Evolutionary conservation across 257 asterid species (phyloP).

Genomic region (Rehmannia glutinosa): DNA sequence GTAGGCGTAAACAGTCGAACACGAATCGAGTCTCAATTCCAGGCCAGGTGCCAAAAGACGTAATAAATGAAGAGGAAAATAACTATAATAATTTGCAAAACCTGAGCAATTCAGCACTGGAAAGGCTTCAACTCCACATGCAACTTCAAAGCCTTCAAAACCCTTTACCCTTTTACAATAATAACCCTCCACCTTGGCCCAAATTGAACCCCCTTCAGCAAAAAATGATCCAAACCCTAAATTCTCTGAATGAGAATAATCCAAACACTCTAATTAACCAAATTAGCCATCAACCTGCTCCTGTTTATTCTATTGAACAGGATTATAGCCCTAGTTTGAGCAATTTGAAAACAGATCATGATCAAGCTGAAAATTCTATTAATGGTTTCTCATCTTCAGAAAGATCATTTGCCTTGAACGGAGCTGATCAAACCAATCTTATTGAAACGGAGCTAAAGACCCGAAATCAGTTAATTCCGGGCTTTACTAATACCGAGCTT

Average conservation of each 20-base stretch:
- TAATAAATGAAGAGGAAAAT: not conserved
- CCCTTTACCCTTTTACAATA: not conserved
- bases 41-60: not conserved
- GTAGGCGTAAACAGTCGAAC: slow-evolving; percentile 59
- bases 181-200: not conserved
- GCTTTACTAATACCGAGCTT: slow-evolving; percentile 48
- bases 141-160: not conserved
- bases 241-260: slow-evolving; percentile 26
- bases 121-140: not conserved
- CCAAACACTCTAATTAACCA: slow-evolving; percentile 17
- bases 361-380: too few relatives aligned
- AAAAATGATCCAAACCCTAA: slow-evolving; percentile 51
- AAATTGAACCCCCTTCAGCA: slow-evolving; percentile 32
- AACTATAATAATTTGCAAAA: not conserved
- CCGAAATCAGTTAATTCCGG: slow-evolving; percentile 20
- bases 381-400: too few relatives aligned
- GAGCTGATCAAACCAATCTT: not conserved
- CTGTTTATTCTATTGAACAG: slow-evolving; percentile 22
- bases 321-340: slow-evolving; percentile 22
- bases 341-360: slow-evolving; percentile 12
- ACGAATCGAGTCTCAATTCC: slow-evolving; percentile 23
- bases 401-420: slow-evolving; percentile 9
- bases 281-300: slow-evolving; percentile 7
- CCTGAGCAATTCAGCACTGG: not conserved
- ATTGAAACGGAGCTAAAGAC: slow-evolving; percentile 17